Evolutionary conservation across 169 alveolate species (phyloP), one percentile per base, ranked within the genome.

Genomic region (Plasmodium coatneyi): DNA sequence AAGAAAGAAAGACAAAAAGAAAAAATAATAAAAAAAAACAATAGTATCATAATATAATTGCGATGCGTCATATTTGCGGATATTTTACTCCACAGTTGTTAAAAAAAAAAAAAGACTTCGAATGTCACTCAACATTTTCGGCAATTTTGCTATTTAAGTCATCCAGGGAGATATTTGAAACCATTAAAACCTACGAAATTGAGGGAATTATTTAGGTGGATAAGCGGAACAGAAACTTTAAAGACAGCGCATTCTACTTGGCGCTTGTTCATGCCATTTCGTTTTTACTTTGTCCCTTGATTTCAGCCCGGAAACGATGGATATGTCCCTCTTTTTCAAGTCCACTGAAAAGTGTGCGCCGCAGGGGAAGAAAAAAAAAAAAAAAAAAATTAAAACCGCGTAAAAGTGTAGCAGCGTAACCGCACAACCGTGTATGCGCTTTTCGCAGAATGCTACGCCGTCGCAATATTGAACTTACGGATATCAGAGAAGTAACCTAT

Each of bases 291-390:
- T 97, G 91, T 97, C 97, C 66, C 97, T 92, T 19, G 98, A 96
- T 66, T 97, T 97, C 39, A 95, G 97, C n/a, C 99, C 99, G 28
- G 96, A 96, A 39, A 95, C 96, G 22, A 97, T 90, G 5, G 96
- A 81, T 12, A 97, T 95, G 78, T 96, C 98, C 41, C 98, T 92
- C 83, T 95, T 96, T 92, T 97, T 97, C 92, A 97, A 28, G 2
- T 96, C 87, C 60, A 97, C 97, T 96, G 76, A 46, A 66, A 66
- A 49, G 36, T 25, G 34, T 32, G 34, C 32, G 30, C 16, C 49
- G 19, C 6, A 83, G 41, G 28, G 36, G 66, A 28, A 22, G 16
- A 9, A 2, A 22, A 54, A 1, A 30, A 16, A 92, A 72, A 22
- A 78, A n/a, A 32, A 36, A 60, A 79, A 49, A 74, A 3, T 34